These are phyloP conservation scores for Trichothecium roseum DNA, from an alignment of 2,329 filamentous ascomycete genomes.

Conservation along the genomic window DNA sequence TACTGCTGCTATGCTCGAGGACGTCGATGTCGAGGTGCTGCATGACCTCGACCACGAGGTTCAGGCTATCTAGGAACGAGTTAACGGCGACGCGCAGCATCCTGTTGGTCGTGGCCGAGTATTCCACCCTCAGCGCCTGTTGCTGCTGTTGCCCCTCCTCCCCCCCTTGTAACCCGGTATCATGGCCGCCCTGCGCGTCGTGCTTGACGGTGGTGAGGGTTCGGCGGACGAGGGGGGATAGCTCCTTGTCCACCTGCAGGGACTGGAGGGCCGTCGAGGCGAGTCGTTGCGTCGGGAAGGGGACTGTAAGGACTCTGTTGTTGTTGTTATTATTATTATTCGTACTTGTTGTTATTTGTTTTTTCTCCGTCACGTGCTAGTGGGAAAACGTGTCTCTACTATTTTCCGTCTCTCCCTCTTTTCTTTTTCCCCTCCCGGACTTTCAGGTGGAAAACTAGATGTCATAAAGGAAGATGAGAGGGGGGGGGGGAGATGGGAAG, in stretches of 20 bases:
- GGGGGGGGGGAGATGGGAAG: constrained; percentile 10
- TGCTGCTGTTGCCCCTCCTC: constrained; percentile 5
- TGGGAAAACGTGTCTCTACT: constrained; percentile 10
- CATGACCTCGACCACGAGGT: constrained; percentile 81
- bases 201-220: constrained; percentile 47
- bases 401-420: too few species aligned
- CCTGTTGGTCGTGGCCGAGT: constrained; percentile 83
- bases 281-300: constrained; percentile 71
- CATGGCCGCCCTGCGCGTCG: too few species aligned
- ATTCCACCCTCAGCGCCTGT: constrained; percentile 58
- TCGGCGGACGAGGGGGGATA: constrained; percentile 74
- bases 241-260: constrained; percentile 76
- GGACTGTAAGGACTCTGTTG: constrained; percentile 32
- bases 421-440: too few species aligned
- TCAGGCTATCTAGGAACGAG: constrained; percentile 86
- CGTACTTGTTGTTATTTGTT: constrained; percentile 2
- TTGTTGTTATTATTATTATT: background rate
- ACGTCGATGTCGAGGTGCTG: constrained; percentile 82
- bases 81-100: constrained; percentile 96
- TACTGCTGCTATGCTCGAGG: constrained; percentile 33
- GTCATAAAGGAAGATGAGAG: constrained; percentile 6
- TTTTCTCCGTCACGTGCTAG: constrained; percentile 3
- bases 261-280: constrained; percentile 66
- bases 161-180: too few species aligned
- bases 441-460: too few species aligned